Conservation (phyloP, 2,329 filamentous ascomycete species). For the Clathrospora elynae region DNA sequence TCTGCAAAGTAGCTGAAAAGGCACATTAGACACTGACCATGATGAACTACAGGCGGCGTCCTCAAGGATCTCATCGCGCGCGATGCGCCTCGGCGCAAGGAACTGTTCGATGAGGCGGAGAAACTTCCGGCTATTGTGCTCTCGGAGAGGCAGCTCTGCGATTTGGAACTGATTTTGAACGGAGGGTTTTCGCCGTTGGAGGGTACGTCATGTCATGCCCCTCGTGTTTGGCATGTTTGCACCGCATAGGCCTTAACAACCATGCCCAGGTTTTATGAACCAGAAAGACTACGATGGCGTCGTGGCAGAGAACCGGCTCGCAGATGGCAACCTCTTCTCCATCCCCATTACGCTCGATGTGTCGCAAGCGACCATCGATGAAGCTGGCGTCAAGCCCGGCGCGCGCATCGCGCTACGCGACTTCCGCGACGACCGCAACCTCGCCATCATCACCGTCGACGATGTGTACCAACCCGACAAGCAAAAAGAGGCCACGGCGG, state of each 20-base stretch:
- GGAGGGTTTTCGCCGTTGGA: slow-evolving; percentile 97
- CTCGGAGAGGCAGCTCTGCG: slow-evolving; percentile 93
- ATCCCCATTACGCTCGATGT: slow-evolving; percentile 97
- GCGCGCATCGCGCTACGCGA: slow-evolving; percentile 87
- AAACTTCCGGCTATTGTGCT: slow-evolving; percentile 81
- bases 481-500: slow-evolving; percentile 89
- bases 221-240: slow-evolving; percentile 39
- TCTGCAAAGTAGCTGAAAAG: neutral
- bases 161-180: slow-evolving; percentile 95
- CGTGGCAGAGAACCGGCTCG: slow-evolving; percentile 83
- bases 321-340: slow-evolving; percentile 87
- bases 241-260: slow-evolving; percentile 10
- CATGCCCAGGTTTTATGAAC: slow-evolving; percentile 81
- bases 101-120: slow-evolving; percentile 85
- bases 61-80: slow-evolving; percentile 97
- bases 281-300: slow-evolving; percentile 97
- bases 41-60: slow-evolving; percentile 69
- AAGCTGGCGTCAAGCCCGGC: slow-evolving; percentile 76
- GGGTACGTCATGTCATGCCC: slow-evolving; percentile 66
- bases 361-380: slow-evolving; percentile 73
- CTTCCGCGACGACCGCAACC: slow-evolving; percentile 92
- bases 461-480: slow-evolving; percentile 97
- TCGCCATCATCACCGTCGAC: slow-evolving; percentile 93
- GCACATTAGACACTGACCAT: slow-evolving; percentile 23
- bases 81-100: slow-evolving; percentile 79